Evolutionary conservation across 148 eudicot genomes (phyloP).

Genomic region (Camellia granthamiana): DNA sequence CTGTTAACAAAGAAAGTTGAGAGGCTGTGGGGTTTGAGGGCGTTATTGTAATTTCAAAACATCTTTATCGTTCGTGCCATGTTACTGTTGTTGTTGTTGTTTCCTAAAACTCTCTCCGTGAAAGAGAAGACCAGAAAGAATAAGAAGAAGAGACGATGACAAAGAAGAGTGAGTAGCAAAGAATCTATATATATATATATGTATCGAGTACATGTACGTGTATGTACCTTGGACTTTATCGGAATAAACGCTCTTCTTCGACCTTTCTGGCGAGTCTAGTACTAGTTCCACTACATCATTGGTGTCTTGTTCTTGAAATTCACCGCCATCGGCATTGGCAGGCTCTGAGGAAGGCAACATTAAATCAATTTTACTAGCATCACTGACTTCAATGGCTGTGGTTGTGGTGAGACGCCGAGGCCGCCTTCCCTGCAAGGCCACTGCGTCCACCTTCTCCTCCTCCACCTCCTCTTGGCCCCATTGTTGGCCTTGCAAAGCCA

Average conservation of each 20-base stretch:
- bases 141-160: not conserved
- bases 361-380: not conserved
- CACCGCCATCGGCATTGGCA: not conserved
- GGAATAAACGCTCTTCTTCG: slow-evolving; percentile 16
- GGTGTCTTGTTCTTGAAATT: not conserved
- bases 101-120: not conserved
- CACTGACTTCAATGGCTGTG: not conserved
- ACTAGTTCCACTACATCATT: not conserved
- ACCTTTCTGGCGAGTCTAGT: no score
- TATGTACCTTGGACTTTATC: slow-evolving; percentile 16
- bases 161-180: not conserved
- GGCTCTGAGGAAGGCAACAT: not conserved
- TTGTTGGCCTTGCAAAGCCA: not conserved
- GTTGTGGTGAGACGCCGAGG: not conserved
- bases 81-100: no score
- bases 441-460: not conserved
- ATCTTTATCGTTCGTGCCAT: no score
- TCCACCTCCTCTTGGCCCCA: not conserved
- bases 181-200: no score
- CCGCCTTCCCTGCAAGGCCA: not conserved
- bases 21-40: no score
- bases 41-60: no score
- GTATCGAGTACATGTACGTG: no score
- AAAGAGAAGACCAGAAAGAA: no score
- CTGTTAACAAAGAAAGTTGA: no score